A percentile compares a stretch with the other conserved stretches of the same genome.
Conservation (phyloP, 257 asterid genomes). For the Cynanchum wilfordii region DNA sequence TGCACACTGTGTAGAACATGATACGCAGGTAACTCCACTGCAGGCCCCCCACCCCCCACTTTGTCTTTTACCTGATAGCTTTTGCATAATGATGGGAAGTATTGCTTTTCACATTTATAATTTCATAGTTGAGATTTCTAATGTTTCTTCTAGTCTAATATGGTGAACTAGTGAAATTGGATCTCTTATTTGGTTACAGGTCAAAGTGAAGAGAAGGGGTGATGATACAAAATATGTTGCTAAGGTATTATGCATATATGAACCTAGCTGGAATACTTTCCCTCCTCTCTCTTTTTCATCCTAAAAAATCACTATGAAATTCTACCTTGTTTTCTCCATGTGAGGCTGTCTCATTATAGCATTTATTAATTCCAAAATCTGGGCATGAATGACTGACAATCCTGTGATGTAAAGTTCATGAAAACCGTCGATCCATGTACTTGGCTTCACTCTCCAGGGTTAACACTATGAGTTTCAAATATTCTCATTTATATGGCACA, state of each 20-base stretch:
- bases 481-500: background rate
- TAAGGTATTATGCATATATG: conserved; percentile 47
- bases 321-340: background rate
- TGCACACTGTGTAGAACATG: conserved; percentile 94
- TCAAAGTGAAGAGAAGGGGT: conserved; percentile 87
- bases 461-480: background rate
- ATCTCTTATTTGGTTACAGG: conserved; percentile 45
- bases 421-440: background rate
- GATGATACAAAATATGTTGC: conserved; percentile 87
- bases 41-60: background rate
- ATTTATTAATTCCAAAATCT: background rate
- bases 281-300: background rate
- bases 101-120: background rate
- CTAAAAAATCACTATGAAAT: background rate
- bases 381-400: background rate
- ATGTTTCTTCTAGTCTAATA: background rate
- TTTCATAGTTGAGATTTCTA: conserved; percentile 1
- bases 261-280: background rate
- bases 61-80: conserved; percentile 1
- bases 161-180: conserved; percentile 16
- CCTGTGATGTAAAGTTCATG: background rate
- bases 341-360: background rate
- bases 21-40: conserved; percentile 55
- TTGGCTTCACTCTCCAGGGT: background rate
- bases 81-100: background rate